Evolutionary conservation across 345 rosid species (phyloP), one percentile per base, ranked within the genome.

Genomic region (Citrus hindsii): DNA sequence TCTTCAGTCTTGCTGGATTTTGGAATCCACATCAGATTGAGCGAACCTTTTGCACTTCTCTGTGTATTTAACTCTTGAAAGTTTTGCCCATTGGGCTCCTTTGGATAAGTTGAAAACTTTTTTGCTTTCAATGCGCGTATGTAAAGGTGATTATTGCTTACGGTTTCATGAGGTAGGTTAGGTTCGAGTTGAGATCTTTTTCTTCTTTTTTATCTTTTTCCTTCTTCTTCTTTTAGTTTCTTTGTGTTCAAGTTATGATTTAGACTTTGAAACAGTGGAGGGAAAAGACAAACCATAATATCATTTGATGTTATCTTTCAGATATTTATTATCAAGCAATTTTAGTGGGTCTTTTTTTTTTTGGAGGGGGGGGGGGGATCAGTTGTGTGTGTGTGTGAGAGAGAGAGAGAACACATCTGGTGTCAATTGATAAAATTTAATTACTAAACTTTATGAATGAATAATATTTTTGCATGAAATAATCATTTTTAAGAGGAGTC

Each of bases 11-110:
- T 30, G 40, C 9, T 74, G 32, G 73, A 65, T 66, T 76, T 66
- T 79, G 84, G 78, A 76, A 61, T 83, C 83, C 86, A 83, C 76
- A 3, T 83, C 71, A 67, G 79, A 60, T 8, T 7, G 51, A 58
- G 58, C 58, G 4, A 24, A 9, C 74, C 19, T 71, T 78, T 40
- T 18, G 3, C 61, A 10, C 65, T 37, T 2, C 9, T 0, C 21
- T 32, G 3, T 65, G 2, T 19, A 33, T 32, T 69, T 62, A 37
- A 69, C 38, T 7, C 53, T 32, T 32, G 14, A 13, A 68, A 27
- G 10, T 78, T 64, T 40, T 38, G 25, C 71, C n/a, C 42, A 35
- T 37, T 70, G 67, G 60, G 40, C 33, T 56, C 46, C 16, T 35
- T 21, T 33, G 67, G 74, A 64, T 77, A 63, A 7, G 51, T 25